Evolutionary conservation across 2,329 filamentous ascomycete species (phyloP), one percentile per base, ranked within the genome.

Genomic region (Diaporthe eres): DNA sequence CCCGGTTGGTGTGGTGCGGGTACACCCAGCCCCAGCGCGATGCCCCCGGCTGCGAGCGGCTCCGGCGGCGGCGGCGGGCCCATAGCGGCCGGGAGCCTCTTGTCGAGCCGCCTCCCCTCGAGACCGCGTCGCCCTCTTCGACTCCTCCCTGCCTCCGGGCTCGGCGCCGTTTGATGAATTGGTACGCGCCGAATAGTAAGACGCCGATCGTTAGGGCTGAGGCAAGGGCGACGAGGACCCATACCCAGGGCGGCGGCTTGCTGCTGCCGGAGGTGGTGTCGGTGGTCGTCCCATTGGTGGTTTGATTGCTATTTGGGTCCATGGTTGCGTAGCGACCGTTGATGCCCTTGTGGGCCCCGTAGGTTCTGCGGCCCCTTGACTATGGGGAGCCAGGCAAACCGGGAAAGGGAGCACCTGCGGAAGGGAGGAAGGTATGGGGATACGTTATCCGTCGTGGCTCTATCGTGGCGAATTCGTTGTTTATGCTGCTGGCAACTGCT

Each of bases 141-240:
- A 39, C 60, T 15, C 25, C 22, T 7, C 15, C 47, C 13, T n/a
- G 39, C 34, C 39, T 39, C 28, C 22, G 57, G 58, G 31, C 60
- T 13, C 74, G 65, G 10, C 60, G 22, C 25, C 61, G 37, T 4
- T 10, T 58, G 60, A 72, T 17, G 31, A 65, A 57, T 6, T 34
- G 51, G 53, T 58, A 74, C 7, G 12, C 12, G 31, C 31, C 34
- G 60, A 47, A 31, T 3, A 47, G 31, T 2, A 74, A 6, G 17
- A 53, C 13, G 2, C 72, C 73, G 55, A 55, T 34, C 5, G 49
- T 19, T 17, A 77, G 25, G 44, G 75, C 63, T 39, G 73, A 19
- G 42, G 55, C 57, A 51, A 78, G 65, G 10, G 77, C 75, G 58
- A 78, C 75, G 34, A 77, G 42, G 47, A 78, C 51, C 44, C 65